Base-by-base conservation (phyloP, 208 protist species). In the Leishmania guyanensis region DNA sequence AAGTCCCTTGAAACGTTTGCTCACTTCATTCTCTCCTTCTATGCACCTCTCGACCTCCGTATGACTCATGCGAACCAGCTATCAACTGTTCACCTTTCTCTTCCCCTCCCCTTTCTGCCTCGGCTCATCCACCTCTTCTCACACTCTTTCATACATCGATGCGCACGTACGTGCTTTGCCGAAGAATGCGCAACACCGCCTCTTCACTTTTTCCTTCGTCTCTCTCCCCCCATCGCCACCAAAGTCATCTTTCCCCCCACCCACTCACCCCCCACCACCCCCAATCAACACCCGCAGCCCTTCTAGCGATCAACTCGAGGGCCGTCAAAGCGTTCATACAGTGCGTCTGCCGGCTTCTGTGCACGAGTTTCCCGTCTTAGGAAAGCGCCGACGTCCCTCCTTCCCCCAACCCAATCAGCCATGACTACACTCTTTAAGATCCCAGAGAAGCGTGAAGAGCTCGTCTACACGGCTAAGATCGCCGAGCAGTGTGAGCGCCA, bases 401-500 rank as follows among this genome's bases (percentile, higher is more conserved):
- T 33, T 33, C 43, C 72, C 46, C 43, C 8, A 50, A 39, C n/a
- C 20, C 50, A 5, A 43, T 36, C 53, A 16, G 66, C 39, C 62
- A 90, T 87, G 82, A 80, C 81, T 53, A 79, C 72, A 76, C 88
- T 75, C 75, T 97, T 97, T 84, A 83, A 85, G 14, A 92, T 96
- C 46, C 92, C 95, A 65, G 91, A 97, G 81, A 93, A 97, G 80
- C 95, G 98, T 65, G 98, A 99, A 81, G 94, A 98, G 79, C 93
- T 95, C 62, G 97, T 99, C 73, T 97, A 98, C 81, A 96, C 96
- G 66, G 98, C 99, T 36, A 99, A 99, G 89, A 93, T 99, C 36
- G 97, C 98, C 51, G 99, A 99, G 92, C 98, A 99, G 92, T 99
- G 98, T 88, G 99, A 99, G 91, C 97, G 99, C 80, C 99, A 99